Conservation (phyloP, 1,284 basidiomycete genomes). For the Phenoliferia sp. region DNA sequence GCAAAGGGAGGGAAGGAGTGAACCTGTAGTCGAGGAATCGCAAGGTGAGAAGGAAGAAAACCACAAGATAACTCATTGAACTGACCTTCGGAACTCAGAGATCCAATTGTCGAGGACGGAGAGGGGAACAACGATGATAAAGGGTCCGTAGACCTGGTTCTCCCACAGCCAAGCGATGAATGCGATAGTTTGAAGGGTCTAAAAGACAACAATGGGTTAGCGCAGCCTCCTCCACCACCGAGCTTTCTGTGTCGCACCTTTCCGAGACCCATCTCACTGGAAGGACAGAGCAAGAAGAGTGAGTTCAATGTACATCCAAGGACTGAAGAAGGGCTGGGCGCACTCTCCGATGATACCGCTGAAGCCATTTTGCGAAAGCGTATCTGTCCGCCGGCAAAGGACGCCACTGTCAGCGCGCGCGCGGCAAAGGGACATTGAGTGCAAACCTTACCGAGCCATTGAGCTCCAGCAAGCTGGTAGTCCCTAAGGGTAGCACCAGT, state of each 20-base stretch:
- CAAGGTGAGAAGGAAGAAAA: neutral
- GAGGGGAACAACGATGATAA: constrained; percentile 50
- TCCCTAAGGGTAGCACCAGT: constrained; percentile 75
- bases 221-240: neutral
- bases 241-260: neutral
- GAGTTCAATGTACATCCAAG: neutral
- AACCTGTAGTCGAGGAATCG: constrained; percentile 21
- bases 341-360: constrained; percentile 11
- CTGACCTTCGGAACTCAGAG: constrained; percentile 21
- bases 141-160: constrained; percentile 60
- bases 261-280: constrained; percentile 1
- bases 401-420: neutral
- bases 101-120: constrained; percentile 27
- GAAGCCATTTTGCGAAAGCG: constrained; percentile 61
- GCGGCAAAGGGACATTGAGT: neutral
- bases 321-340: neutral
- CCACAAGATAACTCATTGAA: neutral
- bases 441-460: neutral
- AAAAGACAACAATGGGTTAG: neutral
- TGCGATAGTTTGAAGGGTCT: constrained; percentile 94
- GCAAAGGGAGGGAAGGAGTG: constrained; percentile 39
- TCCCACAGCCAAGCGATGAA: constrained; percentile 70
- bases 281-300: neutral
- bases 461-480: constrained; percentile 90
- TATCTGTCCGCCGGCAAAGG: constrained; percentile 38